Base-by-base conservation (phyloP, 2,329 filamentous ascomycete species). In the Fusarium sp. region DNA sequence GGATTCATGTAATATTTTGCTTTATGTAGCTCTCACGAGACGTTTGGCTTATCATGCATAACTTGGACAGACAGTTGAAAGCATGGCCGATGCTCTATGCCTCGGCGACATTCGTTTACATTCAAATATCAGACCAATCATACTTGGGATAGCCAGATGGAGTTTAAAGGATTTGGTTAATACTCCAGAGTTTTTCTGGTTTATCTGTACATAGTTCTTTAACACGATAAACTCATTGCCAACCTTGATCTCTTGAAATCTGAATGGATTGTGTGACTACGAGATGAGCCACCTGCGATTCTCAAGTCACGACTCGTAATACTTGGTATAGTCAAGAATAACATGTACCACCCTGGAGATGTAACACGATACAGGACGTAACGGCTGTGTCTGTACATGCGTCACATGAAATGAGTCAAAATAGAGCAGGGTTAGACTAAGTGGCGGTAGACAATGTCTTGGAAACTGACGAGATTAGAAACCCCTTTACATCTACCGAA, bases 171-270 rank as follows among this genome's bases (percentile, higher is more conserved):
- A 32, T 58, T 63, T 64, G 50, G 59, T 59, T 42, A 53, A 62
- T 62, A 55, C 20, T 25, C 41, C 43, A 60, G 50, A 56, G 45
- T 20, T 45, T 51, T 56, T 59, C 61, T 50, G 48, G 55, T 60
- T 66, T 59, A 51, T 43, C 53, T 40, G 69, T 74, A 73, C 55
- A 73, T 72, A 69, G 55, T 69, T 65, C 41, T 71, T 69, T 57
- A 73, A 67, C 63, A 72, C 42, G 54, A 71, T 40, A 61, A 49
- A 63, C 67, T 74, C 32, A 61, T 59, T 56, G 49, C 27, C 30
- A 14, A 43, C 10, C n/a, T 3, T 40, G 27, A n/a, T 18, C 13
- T 21, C 9, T 16, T n/a, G 10, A 23, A 28, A 5, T 27, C 18
- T 11, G 55, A 12, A 23, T 21, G n/a, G 13, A 30, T 21, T 12